A percentile compares a stretch with the other conserved stretches of the same genome.
Evolutionary conservation across 192 early-diverging fungal genomes (phyloP).

Genomic region (Diversispora eburnea): DNA sequence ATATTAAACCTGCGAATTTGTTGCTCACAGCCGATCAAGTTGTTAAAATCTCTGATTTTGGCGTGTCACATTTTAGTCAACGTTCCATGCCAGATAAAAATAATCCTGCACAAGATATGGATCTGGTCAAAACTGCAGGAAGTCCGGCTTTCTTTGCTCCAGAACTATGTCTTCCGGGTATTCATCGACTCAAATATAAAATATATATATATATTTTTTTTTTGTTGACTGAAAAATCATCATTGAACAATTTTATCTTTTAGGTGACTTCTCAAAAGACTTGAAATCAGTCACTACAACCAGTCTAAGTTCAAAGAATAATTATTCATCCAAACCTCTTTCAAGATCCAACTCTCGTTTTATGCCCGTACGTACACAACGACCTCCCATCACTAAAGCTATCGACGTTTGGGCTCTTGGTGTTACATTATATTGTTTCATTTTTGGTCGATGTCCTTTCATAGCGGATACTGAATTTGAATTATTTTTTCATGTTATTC

Average conservation of each 20-base stretch:
- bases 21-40: slow-evolving; percentile 66
- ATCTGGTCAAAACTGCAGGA: slow-evolving; percentile 92
- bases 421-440: slow-evolving; percentile 91
- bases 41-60: slow-evolving; percentile 99
- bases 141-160: slow-evolving; percentile 98
- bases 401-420: slow-evolving; percentile 99
- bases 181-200: not conserved
- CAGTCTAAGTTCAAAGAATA: slow-evolving; percentile 29
- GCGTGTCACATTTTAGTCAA: slow-evolving; percentile 83
- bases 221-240: not conserved
- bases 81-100: slow-evolving; percentile 28
- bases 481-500: slow-evolving; percentile 83
- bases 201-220: not conserved
- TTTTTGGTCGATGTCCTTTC: slow-evolving; percentile 92
- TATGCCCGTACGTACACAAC: slow-evolving; percentile 25
- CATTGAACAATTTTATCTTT: not conserved
- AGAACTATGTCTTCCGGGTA: slow-evolving; percentile 82
- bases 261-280: slow-evolving; percentile 35
- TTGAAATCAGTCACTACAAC: slow-evolving; percentile 33
- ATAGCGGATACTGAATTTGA: slow-evolving; percentile 94
- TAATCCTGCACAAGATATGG: slow-evolving; percentile 58
- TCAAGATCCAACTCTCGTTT: slow-evolving; percentile 25
- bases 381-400: slow-evolving; percentile 67
- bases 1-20: slow-evolving; percentile 98
- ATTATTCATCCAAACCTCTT: slow-evolving; percentile 33